phyloP scores from a whole-genome alignment of 225 moss, liverwort and hornwort genomes.

The Lunularia cruciata region DNA sequence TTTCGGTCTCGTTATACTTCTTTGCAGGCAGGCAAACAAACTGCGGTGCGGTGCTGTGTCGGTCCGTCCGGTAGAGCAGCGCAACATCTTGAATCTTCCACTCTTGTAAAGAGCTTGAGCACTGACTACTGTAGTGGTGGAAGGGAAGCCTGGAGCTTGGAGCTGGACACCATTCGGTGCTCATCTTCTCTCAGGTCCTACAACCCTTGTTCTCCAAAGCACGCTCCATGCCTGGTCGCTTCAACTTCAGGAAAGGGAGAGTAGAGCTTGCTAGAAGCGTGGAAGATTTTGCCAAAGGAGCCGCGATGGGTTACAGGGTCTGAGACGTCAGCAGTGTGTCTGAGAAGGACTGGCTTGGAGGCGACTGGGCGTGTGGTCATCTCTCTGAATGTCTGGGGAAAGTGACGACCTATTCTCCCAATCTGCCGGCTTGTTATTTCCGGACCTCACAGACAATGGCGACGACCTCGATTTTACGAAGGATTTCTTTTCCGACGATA shows the following conservation, averaged over 20 bases:
- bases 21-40: not conserved
- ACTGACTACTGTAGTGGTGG: too few species aligned
- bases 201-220: not conserved
- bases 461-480: constrained; percentile 54
- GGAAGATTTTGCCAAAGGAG: constrained; percentile 7
- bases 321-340: constrained; percentile 1
- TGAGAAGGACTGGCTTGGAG: not conserved
- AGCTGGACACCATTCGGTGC: too few species aligned
- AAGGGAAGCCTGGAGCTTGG: too few species aligned
- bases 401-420: constrained; percentile 52
- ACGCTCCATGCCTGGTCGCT: constrained; percentile 1
- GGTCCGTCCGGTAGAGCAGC: not conserved
- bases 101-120: too few species aligned
- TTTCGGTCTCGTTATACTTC: not conserved
- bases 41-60: not conserved
- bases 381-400: constrained; percentile 61
- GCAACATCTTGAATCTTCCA: not conserved
- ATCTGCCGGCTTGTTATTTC: constrained; percentile 41
- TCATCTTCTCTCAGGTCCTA: not conserved
- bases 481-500: constrained; percentile 47
- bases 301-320: constrained; percentile 27
- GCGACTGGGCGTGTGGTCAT: constrained; percentile 1
- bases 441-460: constrained; percentile 50
- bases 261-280: not conserved
- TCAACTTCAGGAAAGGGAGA: not conserved